Conservation (phyloP, 768 basidiomycete genomes). For the Macrolepiota fuliginosa region DNA sequence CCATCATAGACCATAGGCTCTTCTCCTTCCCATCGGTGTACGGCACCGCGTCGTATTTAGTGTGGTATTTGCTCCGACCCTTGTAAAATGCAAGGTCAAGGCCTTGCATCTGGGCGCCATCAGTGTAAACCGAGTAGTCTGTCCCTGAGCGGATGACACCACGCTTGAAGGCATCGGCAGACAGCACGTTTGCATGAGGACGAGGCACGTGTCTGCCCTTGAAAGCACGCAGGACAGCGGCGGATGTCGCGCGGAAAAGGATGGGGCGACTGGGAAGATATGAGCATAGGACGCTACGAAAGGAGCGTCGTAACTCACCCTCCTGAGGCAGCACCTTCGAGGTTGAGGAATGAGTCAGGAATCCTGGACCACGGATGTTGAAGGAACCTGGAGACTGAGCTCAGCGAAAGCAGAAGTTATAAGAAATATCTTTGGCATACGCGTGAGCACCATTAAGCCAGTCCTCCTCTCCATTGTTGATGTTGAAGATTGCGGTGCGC, state of each 20-base stretch:
- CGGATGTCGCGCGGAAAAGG: constrained; percentile 70
- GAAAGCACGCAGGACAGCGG: constrained; percentile 55
- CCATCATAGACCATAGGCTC: constrained; percentile 78
- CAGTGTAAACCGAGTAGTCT: constrained; percentile 69
- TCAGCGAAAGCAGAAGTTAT: not conserved
- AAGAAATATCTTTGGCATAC: constrained; percentile 26
- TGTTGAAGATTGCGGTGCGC: constrained; percentile 74
- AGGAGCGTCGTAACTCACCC: constrained; percentile 43
- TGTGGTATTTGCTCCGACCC: constrained; percentile 75
- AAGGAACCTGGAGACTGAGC: constrained; percentile 49
- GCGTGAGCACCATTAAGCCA: constrained; percentile 69
- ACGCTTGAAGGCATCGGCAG: constrained; percentile 64
- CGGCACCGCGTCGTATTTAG: constrained; percentile 65
- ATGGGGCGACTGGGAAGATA: constrained; percentile 56
- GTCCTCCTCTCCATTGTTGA: constrained; percentile 87
- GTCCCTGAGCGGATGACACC: constrained; percentile 68
- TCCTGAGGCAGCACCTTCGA: constrained; percentile 80
- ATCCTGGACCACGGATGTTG: constrained; percentile 74
- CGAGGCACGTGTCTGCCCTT: constrained; percentile 44
- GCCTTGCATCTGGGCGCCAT: constrained; percentile 51
- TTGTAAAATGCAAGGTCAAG: constrained; percentile 80
- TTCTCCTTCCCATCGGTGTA: constrained; percentile 51
- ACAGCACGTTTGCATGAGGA: constrained; percentile 72
- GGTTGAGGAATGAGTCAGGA: constrained; percentile 68
- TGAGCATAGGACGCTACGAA: constrained; percentile 1